phyloP scores from a whole-genome alignment of 2,329 filamentous ascomycete species.

The Lasiodiplodia citricola region DNA sequence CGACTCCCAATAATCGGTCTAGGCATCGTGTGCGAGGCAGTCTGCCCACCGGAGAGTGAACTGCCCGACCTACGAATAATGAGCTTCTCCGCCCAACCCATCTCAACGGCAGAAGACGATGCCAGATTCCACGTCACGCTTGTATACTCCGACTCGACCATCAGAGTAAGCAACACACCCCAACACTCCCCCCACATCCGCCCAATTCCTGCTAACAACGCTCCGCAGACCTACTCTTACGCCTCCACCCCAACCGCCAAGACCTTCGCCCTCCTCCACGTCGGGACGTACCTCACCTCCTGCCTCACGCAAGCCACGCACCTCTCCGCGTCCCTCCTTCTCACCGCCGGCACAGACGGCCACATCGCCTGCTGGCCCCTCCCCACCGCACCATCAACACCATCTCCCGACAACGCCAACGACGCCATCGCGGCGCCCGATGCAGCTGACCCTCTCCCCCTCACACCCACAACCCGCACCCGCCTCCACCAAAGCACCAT shows the following conservation, averaged over 20 bases:
- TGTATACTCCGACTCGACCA: slow-evolving; percentile 81
- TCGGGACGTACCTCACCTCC: slow-evolving; percentile 53
- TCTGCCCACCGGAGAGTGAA: slow-evolving; percentile 56
- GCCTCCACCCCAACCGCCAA: slow-evolving; percentile 29
- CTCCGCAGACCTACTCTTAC: slow-evolving; percentile 53
- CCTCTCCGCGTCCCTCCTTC: slow-evolving; percentile 47
- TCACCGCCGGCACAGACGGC: slow-evolving; percentile 84
- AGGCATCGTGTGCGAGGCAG: slow-evolving; percentile 59
- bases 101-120: slow-evolving; percentile 27
- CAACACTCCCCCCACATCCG: not conserved
- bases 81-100: slow-evolving; percentile 68
- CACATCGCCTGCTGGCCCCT: slow-evolving; percentile 68
- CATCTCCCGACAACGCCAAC: not conserved
- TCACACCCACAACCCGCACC: slow-evolving; percentile 34
- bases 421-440: not conserved
- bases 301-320: slow-evolving; percentile 72
- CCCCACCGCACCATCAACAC: slow-evolving; percentile 29
- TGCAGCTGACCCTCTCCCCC: not conserved
- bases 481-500: slow-evolving; percentile 81
- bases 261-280: slow-evolving; percentile 43
- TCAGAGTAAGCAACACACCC: slow-evolving; percentile 58
- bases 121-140: slow-evolving; percentile 67
- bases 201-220: not conserved
- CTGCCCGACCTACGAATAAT: slow-evolving; percentile 77
- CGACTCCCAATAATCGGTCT: slow-evolving; percentile 59